phyloP scores from a whole-genome alignment of 2,329 filamentous ascomycete genomes.

The Cytospora paraplurivora region DNA sequence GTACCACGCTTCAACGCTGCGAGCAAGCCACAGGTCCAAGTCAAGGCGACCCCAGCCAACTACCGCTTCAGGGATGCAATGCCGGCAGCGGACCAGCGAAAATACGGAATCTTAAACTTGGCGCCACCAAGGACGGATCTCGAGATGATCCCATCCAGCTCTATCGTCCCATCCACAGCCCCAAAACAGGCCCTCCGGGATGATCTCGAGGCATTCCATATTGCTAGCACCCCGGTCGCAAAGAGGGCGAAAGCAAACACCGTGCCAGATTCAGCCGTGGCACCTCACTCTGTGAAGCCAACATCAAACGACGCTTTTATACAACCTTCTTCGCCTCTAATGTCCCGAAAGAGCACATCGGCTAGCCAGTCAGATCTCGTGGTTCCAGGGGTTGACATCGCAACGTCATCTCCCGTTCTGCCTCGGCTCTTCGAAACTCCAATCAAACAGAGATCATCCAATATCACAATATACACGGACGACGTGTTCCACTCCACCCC shows the following conservation, averaged over 20 bases:
- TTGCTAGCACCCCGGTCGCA: conserved; percentile 30
- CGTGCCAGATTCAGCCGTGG: conserved; percentile 25
- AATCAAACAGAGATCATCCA: conserved; percentile 19
- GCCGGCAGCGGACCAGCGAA: conserved; percentile 37
- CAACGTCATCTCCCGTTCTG: conserved; percentile 24
- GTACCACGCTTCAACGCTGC: conserved; percentile 40
- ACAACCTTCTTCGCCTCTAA: conserved; percentile 30
- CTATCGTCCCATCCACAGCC: conserved; percentile 35
- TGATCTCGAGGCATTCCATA: conserved; percentile 27
- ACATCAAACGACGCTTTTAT: conserved; percentile 16
- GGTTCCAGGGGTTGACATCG: conserved; percentile 13
- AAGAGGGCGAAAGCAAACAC: conserved; percentile 35
- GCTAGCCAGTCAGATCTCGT: not conserved
- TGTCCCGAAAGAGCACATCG: conserved; percentile 25
- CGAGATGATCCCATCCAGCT: conserved; percentile 30
- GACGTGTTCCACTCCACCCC: conserved; percentile 24
- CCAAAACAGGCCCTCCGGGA: conserved; percentile 21
- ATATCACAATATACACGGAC: conserved; percentile 6
- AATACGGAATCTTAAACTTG: conserved; percentile 32
- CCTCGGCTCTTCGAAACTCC: conserved; percentile 28
- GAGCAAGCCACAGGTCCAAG: conserved; percentile 40
- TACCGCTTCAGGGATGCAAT: conserved; percentile 57
- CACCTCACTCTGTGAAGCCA: conserved; percentile 1
- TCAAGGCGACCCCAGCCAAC: conserved; percentile 61
- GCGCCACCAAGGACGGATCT: conserved; percentile 11